Base-by-base conservation (phyloP, 192 early-diverging fungal genomes). In the Coemansia sp. region DNA sequence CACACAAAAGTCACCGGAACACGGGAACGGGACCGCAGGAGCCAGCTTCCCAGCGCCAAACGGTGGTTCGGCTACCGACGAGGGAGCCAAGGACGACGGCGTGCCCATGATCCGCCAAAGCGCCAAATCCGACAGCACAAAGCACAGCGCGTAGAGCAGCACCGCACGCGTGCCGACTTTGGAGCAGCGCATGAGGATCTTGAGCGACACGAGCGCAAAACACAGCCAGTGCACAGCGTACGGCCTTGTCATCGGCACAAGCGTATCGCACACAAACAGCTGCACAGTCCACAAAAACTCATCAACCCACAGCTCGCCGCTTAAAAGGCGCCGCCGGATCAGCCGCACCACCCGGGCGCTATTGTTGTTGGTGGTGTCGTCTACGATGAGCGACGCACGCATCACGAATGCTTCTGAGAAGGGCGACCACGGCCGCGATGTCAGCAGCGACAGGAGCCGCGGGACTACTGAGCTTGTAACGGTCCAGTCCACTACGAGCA, bases 171-270 rank as follows among this genome's bases (percentile, higher is more conserved):
- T 27, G 8, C 69, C 69, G 10, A 46, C 10, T 5, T 35, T 35
- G 12, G 54, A 16, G 58, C 45, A 54, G 14, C 58, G 47, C 28
- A 25, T 38, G 27, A 71, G 25, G 12, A 49, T 47, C 16, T 48
- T 32, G 4, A 60, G 12, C 38, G 71, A 64, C 23, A 64, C 4
- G 8, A 55, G 32, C n/a, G 61, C 60, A 40, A 78, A 52, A n/a
- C 30, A 54, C 7, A 64, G 58, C 75, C 75, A 78, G 43, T 67
- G 57, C 32, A 68, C 6, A 14, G 69, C 56, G 42, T 65, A 60
- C 24, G 65, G 60, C 14, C 49, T 56, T 14, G 75, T 55, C 16
- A 77, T 24, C 31, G 61, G 54, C 31, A 61, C 43, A 22, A 64
- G 44, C n/a, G 49, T 32, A 4, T 45, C 40, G 4, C 46, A 32